Conservation (phyloP, 176 grass and related monocot species). For the Triticum turgidum region DNA sequence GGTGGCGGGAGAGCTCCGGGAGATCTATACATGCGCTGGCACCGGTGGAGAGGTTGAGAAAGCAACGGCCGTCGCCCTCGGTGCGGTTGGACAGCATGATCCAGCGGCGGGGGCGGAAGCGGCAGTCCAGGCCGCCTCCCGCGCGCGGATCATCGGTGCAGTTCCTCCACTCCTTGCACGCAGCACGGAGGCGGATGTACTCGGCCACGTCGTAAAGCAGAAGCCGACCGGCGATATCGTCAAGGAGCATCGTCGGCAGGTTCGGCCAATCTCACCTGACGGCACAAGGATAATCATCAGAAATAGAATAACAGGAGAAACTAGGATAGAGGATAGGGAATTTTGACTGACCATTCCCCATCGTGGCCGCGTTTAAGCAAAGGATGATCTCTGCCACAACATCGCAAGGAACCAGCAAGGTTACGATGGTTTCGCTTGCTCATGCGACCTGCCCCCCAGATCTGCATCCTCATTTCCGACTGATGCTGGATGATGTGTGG, state of each 20-base stretch:
- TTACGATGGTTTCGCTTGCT: not conserved
- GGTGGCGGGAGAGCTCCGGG: not conserved
- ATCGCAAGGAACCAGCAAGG: not conserved
- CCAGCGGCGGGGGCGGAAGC: not conserved
- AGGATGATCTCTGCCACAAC: not conserved
- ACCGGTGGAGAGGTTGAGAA: not conserved
- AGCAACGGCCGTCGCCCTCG: not conserved
- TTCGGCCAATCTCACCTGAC: not conserved
- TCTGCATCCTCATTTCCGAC: not conserved
- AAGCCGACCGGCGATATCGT: not conserved
- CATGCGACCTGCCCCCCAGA: not conserved
- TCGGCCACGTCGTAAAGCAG: not conserved
- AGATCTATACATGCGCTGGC: not conserved
- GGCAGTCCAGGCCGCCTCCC: not conserved
- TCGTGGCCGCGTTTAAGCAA: not conserved
- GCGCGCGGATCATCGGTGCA: not conserved
- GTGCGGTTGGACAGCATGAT: slow-evolving; percentile 9
- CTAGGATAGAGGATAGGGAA: not conserved
- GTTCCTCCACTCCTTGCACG: slow-evolving; percentile 4
- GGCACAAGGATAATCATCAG: not conserved
- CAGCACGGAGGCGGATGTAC: slow-evolving; percentile 9
- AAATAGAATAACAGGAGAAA: not conserved
- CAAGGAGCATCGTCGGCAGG: not conserved
- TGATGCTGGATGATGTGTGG: not conserved
- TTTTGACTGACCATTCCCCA: not conserved